Percentiles rank a stretch among this genome's conserved stretches.
Conservation (phyloP, 2,329 filamentous ascomycete genomes). For the Phyllosticta citriasiana region DNA sequence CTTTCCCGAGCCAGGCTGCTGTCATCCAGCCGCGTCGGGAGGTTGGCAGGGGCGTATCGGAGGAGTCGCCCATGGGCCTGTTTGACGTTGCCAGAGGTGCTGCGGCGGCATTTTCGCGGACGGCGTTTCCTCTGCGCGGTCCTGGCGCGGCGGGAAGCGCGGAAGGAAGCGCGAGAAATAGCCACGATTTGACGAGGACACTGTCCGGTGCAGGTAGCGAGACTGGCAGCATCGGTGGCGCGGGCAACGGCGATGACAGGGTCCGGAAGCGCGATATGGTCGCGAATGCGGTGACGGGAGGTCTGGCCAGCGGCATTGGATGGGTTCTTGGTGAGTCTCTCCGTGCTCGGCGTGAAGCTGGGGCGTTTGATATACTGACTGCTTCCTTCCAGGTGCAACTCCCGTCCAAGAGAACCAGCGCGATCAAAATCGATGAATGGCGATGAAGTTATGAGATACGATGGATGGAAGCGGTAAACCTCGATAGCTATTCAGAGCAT, state of each 20-base stretch:
- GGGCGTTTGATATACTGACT: not conserved
- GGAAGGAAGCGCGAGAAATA: slow-evolving; percentile 3
- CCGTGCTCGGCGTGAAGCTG: not conserved
- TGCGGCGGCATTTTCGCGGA: slow-evolving; percentile 37
- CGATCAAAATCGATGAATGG: not conserved
- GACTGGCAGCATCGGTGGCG: slow-evolving; percentile 21
- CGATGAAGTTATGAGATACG: not conserved
- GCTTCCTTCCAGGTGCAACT: not conserved
- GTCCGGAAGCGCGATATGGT: slow-evolving; percentile 65
- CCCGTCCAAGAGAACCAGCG: not conserved
- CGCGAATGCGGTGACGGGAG: slow-evolving; percentile 53
- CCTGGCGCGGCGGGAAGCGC: slow-evolving; percentile 12
- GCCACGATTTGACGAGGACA: not conserved
- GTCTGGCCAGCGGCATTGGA: slow-evolving; percentile 51
- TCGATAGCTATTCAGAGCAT: not conserved
- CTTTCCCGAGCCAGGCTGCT: slow-evolving; percentile 28
- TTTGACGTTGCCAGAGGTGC: slow-evolving; percentile 43
- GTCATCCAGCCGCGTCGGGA: slow-evolving; percentile 31
- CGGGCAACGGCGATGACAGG: slow-evolving; percentile 20
- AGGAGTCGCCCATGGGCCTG: slow-evolving; percentile 43
- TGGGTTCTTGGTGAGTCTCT: slow-evolving; percentile 48
- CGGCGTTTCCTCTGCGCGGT: slow-evolving; percentile 35
- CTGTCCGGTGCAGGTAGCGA: slow-evolving; percentile 26
- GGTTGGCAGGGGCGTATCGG: slow-evolving; percentile 31
- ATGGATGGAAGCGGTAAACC: not conserved